phyloP scores from a whole-genome alignment of 306 rosid genomes.

The Acmispon strigosus region DNA sequence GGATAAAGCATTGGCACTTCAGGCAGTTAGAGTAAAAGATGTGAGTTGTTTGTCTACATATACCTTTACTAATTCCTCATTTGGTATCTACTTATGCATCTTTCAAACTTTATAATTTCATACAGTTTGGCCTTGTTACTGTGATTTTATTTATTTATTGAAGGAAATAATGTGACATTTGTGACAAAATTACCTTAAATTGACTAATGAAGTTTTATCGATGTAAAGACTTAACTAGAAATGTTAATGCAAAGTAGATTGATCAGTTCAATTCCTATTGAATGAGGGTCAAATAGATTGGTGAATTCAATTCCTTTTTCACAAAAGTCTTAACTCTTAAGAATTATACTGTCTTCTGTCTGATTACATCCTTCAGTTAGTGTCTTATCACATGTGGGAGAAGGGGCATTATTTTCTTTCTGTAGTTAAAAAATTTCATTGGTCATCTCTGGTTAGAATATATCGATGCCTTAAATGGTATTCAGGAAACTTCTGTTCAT shows the following conservation, averaged over 20 bases:
- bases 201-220: neutral
- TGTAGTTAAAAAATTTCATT: neutral
- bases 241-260: neutral
- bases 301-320: neutral
- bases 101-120: neutral
- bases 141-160: conserved; percentile 4
- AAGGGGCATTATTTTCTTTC: neutral
- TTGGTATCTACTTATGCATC: conserved; percentile 1
- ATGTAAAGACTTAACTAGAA: neutral
- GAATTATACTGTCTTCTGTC: neutral
- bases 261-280: neutral
- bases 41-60: conserved; percentile 45
- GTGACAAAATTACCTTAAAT: neutral
- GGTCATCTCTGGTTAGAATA: neutral
- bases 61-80: neutral
- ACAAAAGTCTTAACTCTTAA: neutral
- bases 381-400: neutral
- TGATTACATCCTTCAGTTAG: neutral
- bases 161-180: neutral
- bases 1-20: conserved; percentile 75
- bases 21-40: conserved; percentile 92
- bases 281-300: too few species aligned
- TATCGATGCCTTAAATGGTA: neutral
- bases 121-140: neutral
- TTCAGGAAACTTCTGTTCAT: neutral